Conservation (phyloP, 495 filamentous ascomycete species). For the Neurospora sp. region DNA sequence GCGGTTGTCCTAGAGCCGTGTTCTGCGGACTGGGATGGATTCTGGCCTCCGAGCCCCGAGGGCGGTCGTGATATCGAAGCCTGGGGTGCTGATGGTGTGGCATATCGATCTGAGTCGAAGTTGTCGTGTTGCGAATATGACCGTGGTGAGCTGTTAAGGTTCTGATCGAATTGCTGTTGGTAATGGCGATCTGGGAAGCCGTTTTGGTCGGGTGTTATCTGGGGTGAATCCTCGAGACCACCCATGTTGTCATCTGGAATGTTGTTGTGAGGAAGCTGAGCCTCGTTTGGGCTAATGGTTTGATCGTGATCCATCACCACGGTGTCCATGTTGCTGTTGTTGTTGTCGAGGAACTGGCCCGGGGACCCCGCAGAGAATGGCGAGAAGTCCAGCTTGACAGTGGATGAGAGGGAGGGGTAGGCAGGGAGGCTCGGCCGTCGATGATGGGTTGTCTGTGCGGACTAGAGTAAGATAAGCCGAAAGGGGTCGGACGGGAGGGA, state of each 20-base stretch:
- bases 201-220: constrained; percentile 14
- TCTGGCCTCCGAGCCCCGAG: constrained; percentile 39
- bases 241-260: constrained; percentile 27
- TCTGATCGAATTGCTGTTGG: constrained; percentile 30
- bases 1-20: constrained; percentile 25
- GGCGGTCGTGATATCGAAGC: constrained; percentile 37
- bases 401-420: neutral
- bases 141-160: constrained; percentile 21
- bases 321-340: constrained; percentile 38
- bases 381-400: constrained; percentile 40
- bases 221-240: constrained; percentile 27
- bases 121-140: constrained; percentile 19
- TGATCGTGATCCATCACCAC: constrained; percentile 35
- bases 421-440: neutral
- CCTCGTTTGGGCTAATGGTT: neutral
- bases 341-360: constrained; percentile 40
- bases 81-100: constrained; percentile 27
- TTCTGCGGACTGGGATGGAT: constrained; percentile 19
- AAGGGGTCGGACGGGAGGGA: neutral
- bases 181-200: constrained; percentile 23
- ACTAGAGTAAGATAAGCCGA: neutral
- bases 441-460: neutral
- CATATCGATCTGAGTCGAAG: constrained; percentile 28
- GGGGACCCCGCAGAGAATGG: constrained; percentile 35
- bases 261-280: neutral